phyloP scores from a whole-genome alignment of 257 asterid species.

The Paraleonurus japonicus region DNA sequence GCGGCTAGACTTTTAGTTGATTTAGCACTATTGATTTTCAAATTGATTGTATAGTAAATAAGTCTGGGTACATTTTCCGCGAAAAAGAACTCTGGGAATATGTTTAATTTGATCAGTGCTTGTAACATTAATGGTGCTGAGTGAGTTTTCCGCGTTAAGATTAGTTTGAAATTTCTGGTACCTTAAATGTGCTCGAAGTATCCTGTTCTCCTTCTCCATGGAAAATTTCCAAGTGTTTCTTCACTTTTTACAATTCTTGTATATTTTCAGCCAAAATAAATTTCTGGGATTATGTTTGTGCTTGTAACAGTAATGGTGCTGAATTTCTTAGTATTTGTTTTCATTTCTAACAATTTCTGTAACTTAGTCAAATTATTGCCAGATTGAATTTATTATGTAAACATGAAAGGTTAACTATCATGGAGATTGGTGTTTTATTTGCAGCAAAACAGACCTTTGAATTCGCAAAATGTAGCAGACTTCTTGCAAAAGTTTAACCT shows the following conservation, averaged over 20 bases:
- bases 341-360: neutral
- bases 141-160: neutral
- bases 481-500: slow-evolving; percentile 47
- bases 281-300: neutral
- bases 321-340: neutral
- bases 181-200: neutral
- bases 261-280: neutral
- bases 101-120: neutral
- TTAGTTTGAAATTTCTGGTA: neutral
- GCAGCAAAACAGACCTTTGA: slow-evolving; percentile 49
- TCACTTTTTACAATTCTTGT: neutral
- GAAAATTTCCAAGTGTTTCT: neutral
- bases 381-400: neutral
- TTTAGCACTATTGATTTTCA: slow-evolving; percentile 7
- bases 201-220: neutral
- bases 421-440: slow-evolving; percentile 3
- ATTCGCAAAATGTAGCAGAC: slow-evolving; percentile 45
- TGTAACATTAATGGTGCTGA: neutral
- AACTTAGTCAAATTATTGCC: neutral
- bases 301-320: neutral
- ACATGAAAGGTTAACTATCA: slow-evolving; percentile 8
- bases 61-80: neutral
- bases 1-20: neutral
- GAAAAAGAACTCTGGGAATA: neutral
- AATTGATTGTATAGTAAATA: neutral